Conservation (phyloP, 179 eudicot species). For the Silene vulgaris region DNA sequence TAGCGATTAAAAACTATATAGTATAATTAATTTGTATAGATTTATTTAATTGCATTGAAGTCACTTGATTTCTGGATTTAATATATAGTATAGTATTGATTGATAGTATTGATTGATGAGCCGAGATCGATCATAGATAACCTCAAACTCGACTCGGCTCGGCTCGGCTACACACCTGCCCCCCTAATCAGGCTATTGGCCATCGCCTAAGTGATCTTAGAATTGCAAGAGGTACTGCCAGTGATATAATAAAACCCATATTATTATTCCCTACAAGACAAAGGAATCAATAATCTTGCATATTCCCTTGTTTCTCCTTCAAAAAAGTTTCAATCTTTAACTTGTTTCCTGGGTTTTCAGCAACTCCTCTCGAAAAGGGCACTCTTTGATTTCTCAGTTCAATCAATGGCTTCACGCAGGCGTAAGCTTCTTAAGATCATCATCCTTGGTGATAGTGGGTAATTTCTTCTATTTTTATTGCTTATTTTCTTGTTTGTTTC, state of each 20-base stretch:
- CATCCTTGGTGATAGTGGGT: slow-evolving; percentile 49
- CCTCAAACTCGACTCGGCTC: too few species aligned
- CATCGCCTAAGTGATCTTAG: too few species aligned
- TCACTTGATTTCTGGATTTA: too few species aligned
- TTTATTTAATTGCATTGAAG: too few species aligned
- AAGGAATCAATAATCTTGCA: slow-evolving; percentile 1
- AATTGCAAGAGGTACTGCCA: too few species aligned
- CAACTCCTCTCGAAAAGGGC: neutral
- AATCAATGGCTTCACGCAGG: slow-evolving; percentile 41
- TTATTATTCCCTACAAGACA: neutral
- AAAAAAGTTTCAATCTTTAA: slow-evolving; percentile 6
- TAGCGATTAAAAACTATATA: too few species aligned
- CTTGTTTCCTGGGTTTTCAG: neutral
- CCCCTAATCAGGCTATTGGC: too few species aligned
- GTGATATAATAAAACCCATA: neutral
- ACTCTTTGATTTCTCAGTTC: neutral
- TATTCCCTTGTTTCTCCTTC: neutral
- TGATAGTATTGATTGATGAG: too few species aligned
- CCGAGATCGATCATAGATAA: too few species aligned
- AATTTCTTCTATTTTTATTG: neutral
- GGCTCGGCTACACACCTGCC: too few species aligned
- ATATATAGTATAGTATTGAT: too few species aligned
- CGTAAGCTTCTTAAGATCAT: slow-evolving; percentile 48
- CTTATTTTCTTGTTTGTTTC: neutral
- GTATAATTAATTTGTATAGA: too few species aligned